phyloP scores from a whole-genome alignment of 805 yeast genomes.

The Naumovozyma baii region DNA sequence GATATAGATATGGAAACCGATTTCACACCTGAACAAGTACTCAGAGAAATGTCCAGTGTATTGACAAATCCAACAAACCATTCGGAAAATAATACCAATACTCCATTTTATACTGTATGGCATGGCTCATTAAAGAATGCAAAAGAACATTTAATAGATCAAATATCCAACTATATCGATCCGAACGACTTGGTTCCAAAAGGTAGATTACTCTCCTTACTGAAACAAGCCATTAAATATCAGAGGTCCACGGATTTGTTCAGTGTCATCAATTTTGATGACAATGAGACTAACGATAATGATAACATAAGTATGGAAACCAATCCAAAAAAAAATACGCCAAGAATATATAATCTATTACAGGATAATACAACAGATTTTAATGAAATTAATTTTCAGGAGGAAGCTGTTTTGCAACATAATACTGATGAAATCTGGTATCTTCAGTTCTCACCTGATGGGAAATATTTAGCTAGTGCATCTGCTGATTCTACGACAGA shows the following conservation, averaged over 20 bases:
- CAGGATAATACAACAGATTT: conserved; percentile 10
- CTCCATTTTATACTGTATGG: conserved; percentile 24
- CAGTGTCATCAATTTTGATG: conserved; percentile 26
- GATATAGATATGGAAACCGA: conserved; percentile 4
- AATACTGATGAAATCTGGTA: conserved; percentile 81
- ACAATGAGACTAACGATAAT: conserved; percentile 1
- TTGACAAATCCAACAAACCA: conserved; percentile 20
- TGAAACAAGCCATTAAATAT: conserved; percentile 41
- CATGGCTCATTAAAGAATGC: conserved; percentile 27
- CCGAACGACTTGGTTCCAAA: conserved; percentile 47
- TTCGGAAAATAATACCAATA: conserved; percentile 3
- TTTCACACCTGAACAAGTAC: conserved; percentile 23
- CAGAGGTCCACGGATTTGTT: conserved; percentile 34
- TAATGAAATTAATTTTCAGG: conserved; percentile 7
- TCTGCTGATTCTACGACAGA: conserved; percentile 43
- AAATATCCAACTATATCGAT: conserved; percentile 39
- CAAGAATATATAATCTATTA: conserved; percentile 6
- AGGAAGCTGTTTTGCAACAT: conserved; percentile 23
- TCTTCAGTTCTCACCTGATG: conserved; percentile 66
- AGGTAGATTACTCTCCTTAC: conserved; percentile 39
- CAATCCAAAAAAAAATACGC: conserved; percentile 16
- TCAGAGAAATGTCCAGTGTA: conserved; percentile 25
- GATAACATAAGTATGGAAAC: conserved; percentile 9
- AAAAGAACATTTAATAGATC: conserved; percentile 33
- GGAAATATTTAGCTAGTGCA: conserved; percentile 66